Conservation (phyloP, 495 filamentous ascomycete genomes). For the Clavariopsis aquatica region DNA sequence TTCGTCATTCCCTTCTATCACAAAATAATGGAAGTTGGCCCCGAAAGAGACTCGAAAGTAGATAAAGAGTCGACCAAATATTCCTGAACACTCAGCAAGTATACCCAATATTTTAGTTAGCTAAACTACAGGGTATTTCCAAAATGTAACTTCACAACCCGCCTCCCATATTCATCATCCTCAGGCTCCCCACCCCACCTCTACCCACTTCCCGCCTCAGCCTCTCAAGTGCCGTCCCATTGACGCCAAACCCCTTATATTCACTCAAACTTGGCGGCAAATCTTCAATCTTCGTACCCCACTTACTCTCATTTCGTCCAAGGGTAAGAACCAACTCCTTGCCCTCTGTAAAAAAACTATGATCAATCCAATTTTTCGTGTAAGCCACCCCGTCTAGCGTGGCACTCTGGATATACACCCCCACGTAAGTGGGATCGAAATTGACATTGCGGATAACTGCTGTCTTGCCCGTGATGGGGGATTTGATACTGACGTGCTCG, state of each 20-base stretch:
- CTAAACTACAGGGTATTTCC: too few species aligned
- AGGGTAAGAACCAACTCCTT: slow-evolving; percentile 54
- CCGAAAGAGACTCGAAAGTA: too few species aligned
- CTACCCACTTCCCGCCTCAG: slow-evolving; percentile 1
- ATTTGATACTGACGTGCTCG: slow-evolving; percentile 51
- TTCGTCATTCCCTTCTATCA: too few species aligned
- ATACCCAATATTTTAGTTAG: too few species aligned
- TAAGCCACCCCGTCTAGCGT: slow-evolving; percentile 54
- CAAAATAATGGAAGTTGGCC: too few species aligned
- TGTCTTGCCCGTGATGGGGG: slow-evolving; percentile 62
- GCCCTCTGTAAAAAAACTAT: slow-evolving; percentile 56
- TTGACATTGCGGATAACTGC: slow-evolving; percentile 61
- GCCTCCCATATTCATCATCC: too few species aligned
- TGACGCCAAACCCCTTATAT: slow-evolving; percentile 37
- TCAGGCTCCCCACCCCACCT: too few species aligned
- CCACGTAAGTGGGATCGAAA: slow-evolving; percentile 64
- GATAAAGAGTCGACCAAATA: too few species aligned
- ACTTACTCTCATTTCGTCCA: slow-evolving; percentile 53
- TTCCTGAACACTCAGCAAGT: too few species aligned
- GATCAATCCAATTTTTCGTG: slow-evolving; percentile 59
- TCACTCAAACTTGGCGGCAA: slow-evolving; percentile 56
- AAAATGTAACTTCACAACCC: too few species aligned
- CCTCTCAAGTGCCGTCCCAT: slow-evolving; percentile 8
- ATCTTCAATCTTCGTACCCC: slow-evolving; percentile 55
- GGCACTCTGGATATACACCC: slow-evolving; percentile 55